Evolutionary conservation across 441 rosid genomes (phyloP).

Genomic region (Omphalea diandra): DNA sequence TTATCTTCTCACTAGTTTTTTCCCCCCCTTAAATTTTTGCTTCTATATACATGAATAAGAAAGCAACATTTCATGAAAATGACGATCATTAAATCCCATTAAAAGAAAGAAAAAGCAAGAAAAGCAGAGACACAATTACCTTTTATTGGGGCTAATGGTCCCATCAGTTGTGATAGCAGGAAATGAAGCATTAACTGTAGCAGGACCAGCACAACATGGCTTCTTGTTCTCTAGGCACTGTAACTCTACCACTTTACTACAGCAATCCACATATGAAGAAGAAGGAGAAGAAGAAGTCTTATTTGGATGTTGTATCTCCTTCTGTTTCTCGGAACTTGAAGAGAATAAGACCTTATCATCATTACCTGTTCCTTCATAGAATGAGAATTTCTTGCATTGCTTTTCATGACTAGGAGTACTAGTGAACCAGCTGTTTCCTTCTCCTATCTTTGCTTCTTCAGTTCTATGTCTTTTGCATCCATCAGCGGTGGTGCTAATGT

Average conservation of each 20-base stretch:
- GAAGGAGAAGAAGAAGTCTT: no score
- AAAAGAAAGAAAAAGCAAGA: slow-evolving; percentile 10
- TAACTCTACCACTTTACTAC: slow-evolving; percentile 26
- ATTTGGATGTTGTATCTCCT: slow-evolving; percentile 3
- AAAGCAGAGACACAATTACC: slow-evolving; percentile 43
- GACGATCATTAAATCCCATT: neutral
- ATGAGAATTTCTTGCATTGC: slow-evolving; percentile 19
- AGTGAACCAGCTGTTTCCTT: slow-evolving; percentile 31
- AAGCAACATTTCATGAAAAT: slow-evolving; percentile 7
- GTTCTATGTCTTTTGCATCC: slow-evolving; percentile 35
- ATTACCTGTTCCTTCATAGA: slow-evolving; percentile 18
- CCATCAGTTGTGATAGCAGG: slow-evolving; percentile 46
- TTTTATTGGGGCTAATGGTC: slow-evolving; percentile 55
- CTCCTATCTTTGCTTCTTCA: slow-evolving; percentile 13
- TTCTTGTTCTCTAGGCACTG: slow-evolving; percentile 32
- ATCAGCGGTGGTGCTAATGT: slow-evolving; percentile 3
- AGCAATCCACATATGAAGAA: slow-evolving; percentile 14
- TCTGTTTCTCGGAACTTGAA: neutral
- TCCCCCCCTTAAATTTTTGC: no score
- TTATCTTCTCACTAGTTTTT: no score
- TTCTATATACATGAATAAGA: neutral
- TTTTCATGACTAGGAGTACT: slow-evolving; percentile 26
- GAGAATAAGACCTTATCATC: slow-evolving; percentile 40
- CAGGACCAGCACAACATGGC: slow-evolving; percentile 28
- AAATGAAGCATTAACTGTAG: slow-evolving; percentile 22